Conservation (phyloP, 139 green algal species). For the Mesotaenium endlicherianum region DNA sequence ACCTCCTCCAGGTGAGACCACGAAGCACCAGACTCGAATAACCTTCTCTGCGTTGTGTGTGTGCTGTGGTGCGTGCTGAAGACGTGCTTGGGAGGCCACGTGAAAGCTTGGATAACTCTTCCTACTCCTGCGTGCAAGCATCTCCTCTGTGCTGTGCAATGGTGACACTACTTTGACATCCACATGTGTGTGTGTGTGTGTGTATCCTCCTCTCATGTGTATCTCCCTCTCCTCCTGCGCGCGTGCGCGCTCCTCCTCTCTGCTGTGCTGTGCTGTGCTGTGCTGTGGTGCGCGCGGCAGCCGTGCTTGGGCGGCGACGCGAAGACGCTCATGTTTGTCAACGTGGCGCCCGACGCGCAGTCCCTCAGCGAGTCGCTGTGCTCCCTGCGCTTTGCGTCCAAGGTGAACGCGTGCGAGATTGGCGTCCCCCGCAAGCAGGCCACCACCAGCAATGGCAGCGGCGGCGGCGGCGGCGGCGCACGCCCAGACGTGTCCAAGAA, state of each 20-base stretch:
- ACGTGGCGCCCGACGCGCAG: conserved; percentile 69
- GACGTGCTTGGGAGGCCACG: too few species aligned
- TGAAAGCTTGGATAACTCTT: too few species aligned
- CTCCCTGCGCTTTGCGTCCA: conserved; percentile 83
- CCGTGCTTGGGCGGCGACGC: conserved; percentile 78
- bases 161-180: too few species aligned
- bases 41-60: too few species aligned
- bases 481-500: too few species aligned
- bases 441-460: too few species aligned
- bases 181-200: too few species aligned
- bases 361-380: conserved; percentile 77
- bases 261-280: not conserved
- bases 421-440: conserved; percentile 31
- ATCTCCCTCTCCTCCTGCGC: not conserved
- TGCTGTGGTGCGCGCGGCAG: conserved; percentile 7
- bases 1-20: conserved; percentile 81
- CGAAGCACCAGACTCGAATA: too few species aligned
- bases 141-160: too few species aligned
- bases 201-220: not conserved
- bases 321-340: conserved; percentile 96
- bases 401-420: conserved; percentile 72
- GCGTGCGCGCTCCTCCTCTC: not conserved
- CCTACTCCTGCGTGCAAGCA: too few species aligned
- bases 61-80: too few species aligned
- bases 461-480: too few species aligned